Percentiles rank a stretch among this genome's conserved stretches.
Conservation (phyloP, 345 rosid genomes). For the Cardamine chenopodiifolia region DNA sequence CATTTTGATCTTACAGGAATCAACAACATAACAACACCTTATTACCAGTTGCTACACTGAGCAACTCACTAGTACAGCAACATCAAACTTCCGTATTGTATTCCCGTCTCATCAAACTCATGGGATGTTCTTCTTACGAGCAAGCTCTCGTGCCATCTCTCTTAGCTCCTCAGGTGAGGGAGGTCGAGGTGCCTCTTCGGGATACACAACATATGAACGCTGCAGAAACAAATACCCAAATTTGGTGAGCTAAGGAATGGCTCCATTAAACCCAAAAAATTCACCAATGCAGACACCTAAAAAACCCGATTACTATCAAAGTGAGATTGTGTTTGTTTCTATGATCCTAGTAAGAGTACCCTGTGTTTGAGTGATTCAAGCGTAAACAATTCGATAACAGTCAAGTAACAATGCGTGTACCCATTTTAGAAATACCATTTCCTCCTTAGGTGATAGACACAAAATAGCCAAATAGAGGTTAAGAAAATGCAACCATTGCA, state of each 20-base stretch:
- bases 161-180: conserved; percentile 60
- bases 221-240: conserved; percentile 20
- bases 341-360: neutral
- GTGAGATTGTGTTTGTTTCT: neutral
- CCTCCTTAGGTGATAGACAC: neutral
- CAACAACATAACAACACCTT: conserved; percentile 19
- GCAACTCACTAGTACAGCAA: conserved; percentile 6
- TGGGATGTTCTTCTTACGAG: conserved; percentile 47
- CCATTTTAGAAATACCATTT: neutral
- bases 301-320: neutral
- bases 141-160: conserved; percentile 58
- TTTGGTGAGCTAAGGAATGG: neutral
- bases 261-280: neutral
- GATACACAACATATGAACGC: conserved; percentile 53
- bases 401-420: neutral
- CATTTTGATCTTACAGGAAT: neutral
- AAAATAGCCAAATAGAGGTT: neutral
- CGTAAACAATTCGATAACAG: neutral
- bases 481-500: neutral
- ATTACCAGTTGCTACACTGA: conserved; percentile 2
- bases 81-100: neutral
- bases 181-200: conserved; percentile 47
- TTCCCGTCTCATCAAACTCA: neutral
- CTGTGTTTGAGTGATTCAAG: neutral
- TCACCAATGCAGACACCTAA: neutral